Conservation (phyloP, 139 green algal genomes). For the Haematococcus lacustris region DNA sequence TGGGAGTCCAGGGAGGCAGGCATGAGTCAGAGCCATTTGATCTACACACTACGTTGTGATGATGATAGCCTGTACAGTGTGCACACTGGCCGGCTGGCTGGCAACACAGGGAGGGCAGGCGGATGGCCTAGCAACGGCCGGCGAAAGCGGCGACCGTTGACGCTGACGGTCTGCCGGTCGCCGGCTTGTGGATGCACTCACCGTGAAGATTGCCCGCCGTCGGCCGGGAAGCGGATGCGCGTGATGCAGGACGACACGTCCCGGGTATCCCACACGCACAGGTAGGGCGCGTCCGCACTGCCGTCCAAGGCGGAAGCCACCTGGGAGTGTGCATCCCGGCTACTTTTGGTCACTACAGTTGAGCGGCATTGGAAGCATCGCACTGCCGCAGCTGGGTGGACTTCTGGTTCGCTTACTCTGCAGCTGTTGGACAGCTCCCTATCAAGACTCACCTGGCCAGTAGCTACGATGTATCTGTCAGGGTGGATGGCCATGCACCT, state of each 20-base stretch:
- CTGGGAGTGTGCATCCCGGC: constrained; percentile 3
- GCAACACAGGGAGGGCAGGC: too few relatives aligned
- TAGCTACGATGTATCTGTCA: constrained; percentile 36
- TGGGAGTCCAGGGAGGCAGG: too few relatives aligned
- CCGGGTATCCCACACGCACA: constrained; percentile 54
- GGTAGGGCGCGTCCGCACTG: constrained; percentile 11
- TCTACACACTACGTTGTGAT: not conserved
- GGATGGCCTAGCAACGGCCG: too few relatives aligned
- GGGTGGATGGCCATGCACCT: constrained; percentile 47
- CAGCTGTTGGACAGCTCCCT: not conserved
- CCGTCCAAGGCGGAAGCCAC: constrained; percentile 21
- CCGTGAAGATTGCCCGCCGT: constrained; percentile 18
- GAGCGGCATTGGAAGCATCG: not conserved
- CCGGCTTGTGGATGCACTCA: too few relatives aligned
- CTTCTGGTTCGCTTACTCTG: not conserved
- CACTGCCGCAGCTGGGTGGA: too few relatives aligned
- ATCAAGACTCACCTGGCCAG: constrained; percentile 22
- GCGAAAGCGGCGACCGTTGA: too few relatives aligned
- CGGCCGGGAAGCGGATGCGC: constrained; percentile 28
- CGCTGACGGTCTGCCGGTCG: too few relatives aligned
- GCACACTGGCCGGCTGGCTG: not conserved
- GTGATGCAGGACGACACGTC: constrained; percentile 20
- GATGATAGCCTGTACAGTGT: not conserved
- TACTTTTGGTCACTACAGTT: not conserved
- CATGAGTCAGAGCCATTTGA: too few relatives aligned